Evolutionary conservation across 768 basidiomycete genomes (phyloP).

Genomic region (Astraeus odoratus): DNA sequence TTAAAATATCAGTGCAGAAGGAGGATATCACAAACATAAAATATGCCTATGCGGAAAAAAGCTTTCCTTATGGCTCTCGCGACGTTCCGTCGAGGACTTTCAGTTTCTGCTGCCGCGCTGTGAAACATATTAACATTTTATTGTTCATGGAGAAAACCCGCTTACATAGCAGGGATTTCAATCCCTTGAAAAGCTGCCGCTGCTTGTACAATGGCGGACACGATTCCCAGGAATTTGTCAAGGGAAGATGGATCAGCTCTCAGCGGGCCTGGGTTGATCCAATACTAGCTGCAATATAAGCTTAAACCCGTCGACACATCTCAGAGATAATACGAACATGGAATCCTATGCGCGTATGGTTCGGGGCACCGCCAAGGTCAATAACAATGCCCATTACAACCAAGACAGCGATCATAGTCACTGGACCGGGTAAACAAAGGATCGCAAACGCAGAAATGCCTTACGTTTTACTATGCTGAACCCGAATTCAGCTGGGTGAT

Average conservation of each 20-base stretch:
- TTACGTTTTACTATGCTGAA: slow-evolving; percentile 63
- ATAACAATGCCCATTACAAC: slow-evolving; percentile 60
- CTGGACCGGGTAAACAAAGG: slow-evolving; percentile 23
- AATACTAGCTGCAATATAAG: slow-evolving; percentile 29
- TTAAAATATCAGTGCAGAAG: neutral
- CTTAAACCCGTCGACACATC: neutral
- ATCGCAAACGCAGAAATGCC: neutral
- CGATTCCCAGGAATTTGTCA: slow-evolving; percentile 24
- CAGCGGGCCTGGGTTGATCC: slow-evolving; percentile 46
- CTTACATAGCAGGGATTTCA: slow-evolving; percentile 33
- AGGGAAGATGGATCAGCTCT: neutral
- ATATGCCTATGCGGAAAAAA: slow-evolving; percentile 73
- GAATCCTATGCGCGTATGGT: slow-evolving; percentile 55
- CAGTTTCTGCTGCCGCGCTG: slow-evolving; percentile 71
- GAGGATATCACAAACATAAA: slow-evolving; percentile 46
- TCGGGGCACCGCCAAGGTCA: slow-evolving; percentile 60
- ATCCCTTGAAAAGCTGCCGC: slow-evolving; percentile 53
- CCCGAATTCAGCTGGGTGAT: slow-evolving; percentile 47
- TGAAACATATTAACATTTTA: neutral
- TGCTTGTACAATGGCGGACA: slow-evolving; percentile 48
- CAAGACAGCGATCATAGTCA: slow-evolving; percentile 52
- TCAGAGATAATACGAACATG: slow-evolving; percentile 31
- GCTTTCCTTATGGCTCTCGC: slow-evolving; percentile 67
- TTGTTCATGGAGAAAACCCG: slow-evolving; percentile 5
- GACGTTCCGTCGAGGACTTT: slow-evolving; percentile 73